phyloP scores from a whole-genome alignment of 352 stramenopile genomes.

The Phytophthora litchii region DNA sequence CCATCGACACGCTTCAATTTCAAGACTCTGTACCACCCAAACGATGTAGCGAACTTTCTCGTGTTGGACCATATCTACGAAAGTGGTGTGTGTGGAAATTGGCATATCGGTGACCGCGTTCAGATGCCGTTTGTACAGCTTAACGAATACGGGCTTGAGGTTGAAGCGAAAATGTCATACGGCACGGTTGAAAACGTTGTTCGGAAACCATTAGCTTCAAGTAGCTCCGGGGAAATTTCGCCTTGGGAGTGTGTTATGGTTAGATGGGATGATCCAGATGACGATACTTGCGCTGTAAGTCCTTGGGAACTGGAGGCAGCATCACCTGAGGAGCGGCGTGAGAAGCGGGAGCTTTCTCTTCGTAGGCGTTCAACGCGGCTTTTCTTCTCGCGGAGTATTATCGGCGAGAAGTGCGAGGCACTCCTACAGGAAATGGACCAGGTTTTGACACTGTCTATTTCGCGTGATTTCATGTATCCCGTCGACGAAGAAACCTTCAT shows the following conservation, averaged over 20 bases:
- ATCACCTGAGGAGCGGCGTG: constrained; percentile 29
- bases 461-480: constrained; percentile 81
- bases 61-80: constrained; percentile 86
- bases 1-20: constrained; percentile 61
- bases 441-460: constrained; percentile 73
- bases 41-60: constrained; percentile 86
- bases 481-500: constrained; percentile 74
- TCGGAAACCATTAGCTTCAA: constrained; percentile 34
- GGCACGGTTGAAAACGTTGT: constrained; percentile 61
- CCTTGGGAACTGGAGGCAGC: constrained; percentile 83
- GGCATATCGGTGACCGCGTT: constrained; percentile 73
- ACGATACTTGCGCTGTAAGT: constrained; percentile 70
- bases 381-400: constrained; percentile 58
- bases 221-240: constrained; percentile 33
- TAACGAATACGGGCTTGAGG: constrained; percentile 65
- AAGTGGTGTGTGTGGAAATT: constrained; percentile 72
- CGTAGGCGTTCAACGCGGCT: constrained; percentile 43
- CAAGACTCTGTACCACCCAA: constrained; percentile 73
- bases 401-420: constrained; percentile 46
- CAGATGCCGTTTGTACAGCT: constrained; percentile 78
- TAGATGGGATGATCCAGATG: constrained; percentile 71
- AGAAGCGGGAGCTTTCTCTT: constrained; percentile 53
- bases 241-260: constrained; percentile 84
- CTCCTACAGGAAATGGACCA: constrained; percentile 64
- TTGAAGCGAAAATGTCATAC: constrained; percentile 59